Base-by-base conservation (phyloP, 768 basidiomycete genomes). In the Leucosporidium yakuticum region DNA sequence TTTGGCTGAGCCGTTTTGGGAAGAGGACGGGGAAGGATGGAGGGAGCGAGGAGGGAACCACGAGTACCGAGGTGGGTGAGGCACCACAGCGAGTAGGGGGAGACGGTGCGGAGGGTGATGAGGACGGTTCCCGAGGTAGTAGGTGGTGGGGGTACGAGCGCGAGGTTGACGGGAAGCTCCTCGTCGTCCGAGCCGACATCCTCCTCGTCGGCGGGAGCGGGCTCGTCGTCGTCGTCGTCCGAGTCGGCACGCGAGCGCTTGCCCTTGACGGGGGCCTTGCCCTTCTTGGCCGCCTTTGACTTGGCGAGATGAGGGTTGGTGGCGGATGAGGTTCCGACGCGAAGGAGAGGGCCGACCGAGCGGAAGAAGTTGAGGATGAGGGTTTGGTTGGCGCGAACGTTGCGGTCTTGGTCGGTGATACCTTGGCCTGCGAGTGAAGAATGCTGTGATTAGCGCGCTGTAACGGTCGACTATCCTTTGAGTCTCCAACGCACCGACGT, bases 381-480 rank as follows among this genome's bases (percentile, higher is more conserved):
- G 25, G 86, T 74, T 75, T 98, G 95, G 77, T 98, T 96, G 9
- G 88, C 87, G 21, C 89, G 80, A 67, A 97, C 90, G 79, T 96
- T 98, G 59, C 94, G 85, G 76, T 94, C 88, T 79, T 94, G 91
- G 78, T 97, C 91, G 29, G 89, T 85, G 69, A 97, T 93, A 4
- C 94, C 91, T 20, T 79, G 78, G 47, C 81, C 81, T 81, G 60
- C 1, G n/a, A 15, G 6, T 15, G 39, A 15, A 15, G 7, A 7
- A 32, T 23, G 39, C 5, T 21, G 12, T 2, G 11, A 2, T 54
- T 27, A 50, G 34, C 19, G 5, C 23, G 4, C 2, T 4, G 48
- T 27, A 20, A 36, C 4, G 53, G 59, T 19, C 2, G 36, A 44
- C 39, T 9, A 68, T 29, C 58, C 57, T 47, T 27, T 29, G 31